phyloP scores from a whole-genome alignment of 1,284 basidiomycete species.

The Phylloporus gajari region DNA sequence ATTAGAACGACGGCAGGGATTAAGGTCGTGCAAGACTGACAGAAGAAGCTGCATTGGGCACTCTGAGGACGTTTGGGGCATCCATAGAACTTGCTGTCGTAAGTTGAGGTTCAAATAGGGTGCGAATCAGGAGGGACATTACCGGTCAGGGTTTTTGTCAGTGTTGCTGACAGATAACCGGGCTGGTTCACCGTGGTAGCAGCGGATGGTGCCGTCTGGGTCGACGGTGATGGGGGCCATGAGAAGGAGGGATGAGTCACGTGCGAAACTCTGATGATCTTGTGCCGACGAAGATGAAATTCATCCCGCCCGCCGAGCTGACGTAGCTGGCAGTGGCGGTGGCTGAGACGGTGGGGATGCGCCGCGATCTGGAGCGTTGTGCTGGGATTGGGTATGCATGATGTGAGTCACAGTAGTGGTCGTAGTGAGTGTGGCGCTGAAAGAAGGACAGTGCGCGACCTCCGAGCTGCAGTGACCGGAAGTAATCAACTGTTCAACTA shows the following conservation, averaged over 20 bases:
- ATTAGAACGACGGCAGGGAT: background rate
- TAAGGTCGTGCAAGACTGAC: constrained; percentile 37
- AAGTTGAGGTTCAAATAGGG: background rate
- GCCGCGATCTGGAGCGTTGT: too few species aligned
- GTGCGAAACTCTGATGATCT: constrained; percentile 28
- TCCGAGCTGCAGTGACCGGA: too few species aligned
- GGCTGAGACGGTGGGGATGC: too few species aligned
- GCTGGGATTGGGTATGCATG: too few species aligned
- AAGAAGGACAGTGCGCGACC: too few species aligned
- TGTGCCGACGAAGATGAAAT: constrained; percentile 36
- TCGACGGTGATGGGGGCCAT: constrained; percentile 28
- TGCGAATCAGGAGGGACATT: constrained; percentile 8
- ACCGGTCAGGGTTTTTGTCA: constrained; percentile 46
- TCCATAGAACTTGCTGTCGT: constrained; percentile 47
- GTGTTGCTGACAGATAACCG: constrained; percentile 40
- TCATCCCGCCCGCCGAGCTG: constrained; percentile 54
- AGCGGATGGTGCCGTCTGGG: constrained; percentile 43
- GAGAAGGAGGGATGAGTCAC: constrained; percentile 19
- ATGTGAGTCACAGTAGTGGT: too few species aligned
- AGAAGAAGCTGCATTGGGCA: constrained; percentile 48
- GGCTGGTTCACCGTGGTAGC: constrained; percentile 43
- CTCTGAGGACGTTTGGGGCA: constrained; percentile 30
- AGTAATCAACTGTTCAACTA: too few species aligned
- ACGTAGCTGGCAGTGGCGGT: too few species aligned
- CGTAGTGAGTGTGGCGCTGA: too few species aligned